Evolutionary conservation across 495 filamentous ascomycete genomes (phyloP).

Genomic region (Penicillium cataractarum): DNA sequence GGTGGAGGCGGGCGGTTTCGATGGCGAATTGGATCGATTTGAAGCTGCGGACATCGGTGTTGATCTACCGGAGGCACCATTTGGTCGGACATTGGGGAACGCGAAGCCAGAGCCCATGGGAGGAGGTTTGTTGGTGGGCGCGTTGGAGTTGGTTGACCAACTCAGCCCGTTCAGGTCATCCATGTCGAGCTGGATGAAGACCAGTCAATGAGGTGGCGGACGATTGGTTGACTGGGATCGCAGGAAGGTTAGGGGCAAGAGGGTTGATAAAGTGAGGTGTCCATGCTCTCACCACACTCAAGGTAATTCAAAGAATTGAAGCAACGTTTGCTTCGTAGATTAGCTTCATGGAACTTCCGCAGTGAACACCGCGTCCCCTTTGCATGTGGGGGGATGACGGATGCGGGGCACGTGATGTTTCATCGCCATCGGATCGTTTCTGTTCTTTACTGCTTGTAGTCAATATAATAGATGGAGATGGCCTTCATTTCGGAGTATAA

Average conservation of each 20-base stretch:
- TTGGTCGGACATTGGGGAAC: slow-evolving; percentile 61
- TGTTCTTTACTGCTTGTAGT: background rate
- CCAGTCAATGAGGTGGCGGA: background rate
- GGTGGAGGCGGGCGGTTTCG: slow-evolving; percentile 62
- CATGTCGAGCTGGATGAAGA: slow-evolving; percentile 42
- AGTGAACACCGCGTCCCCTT: slow-evolving; percentile 17
- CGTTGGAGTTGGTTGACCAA: slow-evolving; percentile 50
- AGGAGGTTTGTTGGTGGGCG: slow-evolving; percentile 46
- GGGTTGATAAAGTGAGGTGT: background rate
- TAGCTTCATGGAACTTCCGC: slow-evolving; percentile 12
- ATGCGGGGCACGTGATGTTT: slow-evolving; percentile 26
- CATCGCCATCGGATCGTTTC: slow-evolving; percentile 3
- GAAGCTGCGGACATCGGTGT: slow-evolving; percentile 65
- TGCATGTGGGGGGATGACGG: slow-evolving; percentile 22
- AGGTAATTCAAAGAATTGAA: slow-evolving; percentile 11
- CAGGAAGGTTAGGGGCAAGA: slow-evolving; percentile 5
- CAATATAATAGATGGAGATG: background rate
- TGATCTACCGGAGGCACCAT: slow-evolving; percentile 67
- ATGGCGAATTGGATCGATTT: slow-evolving; percentile 50
- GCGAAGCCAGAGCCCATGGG: slow-evolving; percentile 56
- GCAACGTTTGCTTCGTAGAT: slow-evolving; percentile 1
- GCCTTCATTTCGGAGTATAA: background rate
- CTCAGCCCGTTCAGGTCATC: slow-evolving; percentile 62
- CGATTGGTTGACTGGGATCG: background rate
- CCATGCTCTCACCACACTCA: slow-evolving; percentile 23